Base-by-base conservation (phyloP, 2,329 filamentous ascomycete species). In the Neofusicoccum sp. region DNA sequence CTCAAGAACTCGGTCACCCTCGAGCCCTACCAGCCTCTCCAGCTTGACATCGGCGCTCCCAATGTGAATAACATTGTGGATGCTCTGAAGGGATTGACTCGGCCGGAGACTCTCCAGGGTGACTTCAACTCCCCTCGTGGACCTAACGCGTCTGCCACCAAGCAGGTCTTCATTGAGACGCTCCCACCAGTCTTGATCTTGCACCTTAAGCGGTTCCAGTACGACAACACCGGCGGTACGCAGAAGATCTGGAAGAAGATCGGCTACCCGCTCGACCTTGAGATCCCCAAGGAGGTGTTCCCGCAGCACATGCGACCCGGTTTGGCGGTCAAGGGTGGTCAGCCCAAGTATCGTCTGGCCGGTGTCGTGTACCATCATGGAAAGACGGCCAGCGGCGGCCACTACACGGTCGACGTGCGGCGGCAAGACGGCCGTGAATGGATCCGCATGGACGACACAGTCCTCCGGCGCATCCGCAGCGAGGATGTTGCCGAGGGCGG, bases 181-280 rank as follows among this genome's bases (percentile, higher is more conserved):
- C 82, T 98, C 14, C 95, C 95, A 0, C 92, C 93, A 0, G 91
- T 98, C 3, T 85, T 99, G 11, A 96, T 98, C 61, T 84, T 99
- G 7, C 95, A 99, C 73, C 84, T 99, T 45, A 99, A 99, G 80
- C 92, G 95, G 48, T 99, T 99, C 83, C 92, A 97, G 71, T 98
- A 97, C 71, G 93, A 98, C 71, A 91, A 88, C 65, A 86, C 89
- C 64, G 91, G 89, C 48, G 93, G 93, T 29, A 96, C 93, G 0
- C 90, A 97, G 71, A 99, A 99, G 82, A 96, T 98, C 67, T 97
- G 94, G 92, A 99, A 98, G 81, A 96, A 94, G 80, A 84, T 99
- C 64, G 94, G 93, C 22, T 99, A 99, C 72, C 95, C 95, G 0
- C 81, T 99, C 33, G 93, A 98, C 71, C 83, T 99, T 56, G 94